Evolutionary conservation across 1,139 yeast genomes (phyloP), one percentile per base, ranked within the genome.

Genomic region (Kluyveromyces sp.): DNA sequence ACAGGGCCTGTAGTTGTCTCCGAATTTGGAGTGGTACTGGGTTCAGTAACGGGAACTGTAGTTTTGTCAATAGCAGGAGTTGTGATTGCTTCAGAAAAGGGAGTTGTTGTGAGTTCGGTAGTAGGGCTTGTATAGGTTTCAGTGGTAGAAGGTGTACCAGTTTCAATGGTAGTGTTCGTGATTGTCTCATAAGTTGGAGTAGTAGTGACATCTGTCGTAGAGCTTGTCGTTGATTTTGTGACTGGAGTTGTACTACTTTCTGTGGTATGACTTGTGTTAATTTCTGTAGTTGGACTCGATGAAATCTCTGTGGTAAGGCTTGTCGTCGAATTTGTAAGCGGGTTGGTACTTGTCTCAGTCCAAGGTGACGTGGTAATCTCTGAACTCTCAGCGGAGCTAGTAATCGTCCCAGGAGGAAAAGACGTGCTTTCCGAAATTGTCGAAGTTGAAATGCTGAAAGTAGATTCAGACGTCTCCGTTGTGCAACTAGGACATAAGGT

Each of bases 41-140:
- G 45, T 30, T 33, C 36, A 37, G 41, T 53, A 44, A 54, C 50
- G 49, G 57, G 45, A 49, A 37, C 40, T 4, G 55, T 50, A 47
- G 36, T 46, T 41, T 28, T 40, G 43, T 25, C 22, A 13, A 30
- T 29, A 12, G 28, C 13, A 16, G 37, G n/a, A 11, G 28, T 7
- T n/a, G n/a, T 9, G 9, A 9, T 22, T 6, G 8, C 6, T 9
- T 6, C 26, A 22, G 26, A 6, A 6, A 6, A 6, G 26, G 8
- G 9, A 6, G 26, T 22, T 22, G 26, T 22, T 6, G 26, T 22
- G 9, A 9, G 6, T 22, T 22, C 26, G 9, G 26, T 22, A 9
- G 9, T 9, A 22, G 8, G 26, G 9, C n/a, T n/a, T n/a, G n/a
- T n/a, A n/a, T n/a, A n/a, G n/a, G 8, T 6, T 9, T 6, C 26